Base-by-base conservation (phyloP, 345 rosid genomes). In the Fremontodendron californicum region DNA sequence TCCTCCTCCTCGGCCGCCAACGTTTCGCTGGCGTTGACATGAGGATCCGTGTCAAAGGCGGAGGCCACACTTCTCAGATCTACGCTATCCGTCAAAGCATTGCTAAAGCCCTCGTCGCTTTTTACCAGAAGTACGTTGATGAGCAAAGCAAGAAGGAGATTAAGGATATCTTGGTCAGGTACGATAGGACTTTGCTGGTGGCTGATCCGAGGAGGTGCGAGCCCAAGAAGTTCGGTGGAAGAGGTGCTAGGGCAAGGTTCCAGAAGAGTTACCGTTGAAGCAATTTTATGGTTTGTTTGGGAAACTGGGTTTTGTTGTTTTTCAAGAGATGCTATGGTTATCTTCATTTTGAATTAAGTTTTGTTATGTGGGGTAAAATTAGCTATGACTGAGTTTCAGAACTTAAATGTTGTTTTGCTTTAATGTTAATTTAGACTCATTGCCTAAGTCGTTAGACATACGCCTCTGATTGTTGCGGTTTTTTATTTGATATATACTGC, bases 151-250 rank as follows among this genome's bases (percentile, higher is more conserved):
- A 94, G 85, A 92, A 92, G 92, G 97, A 93, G 89, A 92, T 93
- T 19, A 89, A 92, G 85, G 98, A 93, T 71, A 89, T 92, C 16
- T 76, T 92, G 77, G 88, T 90, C 13, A 78, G 98, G 80, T 94
- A 92, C 31, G 98, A 93, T 33, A 84, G 98, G 90, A 93, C 98
- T 43, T 72, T 93, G 71, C 93, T 94, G 0, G 98, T 94, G 6
- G 98, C 97, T 4, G 98, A 94, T 80, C 97, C 98, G 0, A 87
- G 98, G 73, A 82, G 98, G 37, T 94, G 98, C 81, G 97, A 94
- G 96, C 94, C 98, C 16, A 94, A 94, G 92, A 94, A 94, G 90
- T 94, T 94, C 45, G 98, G 98, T 77, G 98, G 98, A 52, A 93
- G 91, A 62, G 97, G 98, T 80, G 97, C 97, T 61, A 89, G 98